These are phyloP conservation scores for Urtica urens DNA, from an alignment of 306 rosid species.

Conservation along the genomic window DNA sequence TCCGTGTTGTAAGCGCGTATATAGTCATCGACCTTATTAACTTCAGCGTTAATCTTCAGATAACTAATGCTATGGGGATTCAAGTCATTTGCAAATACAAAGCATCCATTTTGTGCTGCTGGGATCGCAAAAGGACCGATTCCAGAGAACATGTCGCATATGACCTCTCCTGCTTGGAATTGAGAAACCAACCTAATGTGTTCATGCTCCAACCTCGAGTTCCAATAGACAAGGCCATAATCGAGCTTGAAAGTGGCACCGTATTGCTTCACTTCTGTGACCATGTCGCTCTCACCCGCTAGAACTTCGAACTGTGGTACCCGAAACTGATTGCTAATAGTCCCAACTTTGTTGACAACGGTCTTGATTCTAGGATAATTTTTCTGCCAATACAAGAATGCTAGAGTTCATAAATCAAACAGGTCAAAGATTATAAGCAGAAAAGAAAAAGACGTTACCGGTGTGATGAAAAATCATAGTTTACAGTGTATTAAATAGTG, in stretches of 20 bases:
- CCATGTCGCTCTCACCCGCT: conserved; percentile 65
- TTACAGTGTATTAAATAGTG: no score
- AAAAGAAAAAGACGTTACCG: no score
- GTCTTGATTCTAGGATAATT: conserved; percentile 89
- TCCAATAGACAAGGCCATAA: conserved; percentile 90
- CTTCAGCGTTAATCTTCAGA: conserved; percentile 70
- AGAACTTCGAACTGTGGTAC: conserved; percentile 83
- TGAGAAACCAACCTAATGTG: conserved; percentile 75
- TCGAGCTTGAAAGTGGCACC: conserved; percentile 86
- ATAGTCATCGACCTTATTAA: conserved; percentile 57
- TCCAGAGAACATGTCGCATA: conserved; percentile 97
- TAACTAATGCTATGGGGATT: conserved; percentile 74
- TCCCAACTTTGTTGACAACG: conserved; percentile 84
- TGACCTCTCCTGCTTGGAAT: conserved; percentile 62
- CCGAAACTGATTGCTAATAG: conserved; percentile 75
- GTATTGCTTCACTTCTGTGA: conserved; percentile 93
- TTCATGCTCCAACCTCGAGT: conserved; percentile 94
- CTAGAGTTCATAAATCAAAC: conserved; percentile 2
- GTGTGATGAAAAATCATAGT: no score
- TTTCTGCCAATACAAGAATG: conserved; percentile 42
- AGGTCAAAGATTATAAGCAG: neutral
- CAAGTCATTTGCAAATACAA: conserved; percentile 85
- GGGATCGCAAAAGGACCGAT: conserved; percentile 95
- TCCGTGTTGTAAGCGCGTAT: conserved; percentile 62
- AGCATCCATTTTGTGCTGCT: conserved; percentile 86